Conservation (phyloP, 495 filamentous ascomycete genomes). For the Parathielavia appendiculata region DNA sequence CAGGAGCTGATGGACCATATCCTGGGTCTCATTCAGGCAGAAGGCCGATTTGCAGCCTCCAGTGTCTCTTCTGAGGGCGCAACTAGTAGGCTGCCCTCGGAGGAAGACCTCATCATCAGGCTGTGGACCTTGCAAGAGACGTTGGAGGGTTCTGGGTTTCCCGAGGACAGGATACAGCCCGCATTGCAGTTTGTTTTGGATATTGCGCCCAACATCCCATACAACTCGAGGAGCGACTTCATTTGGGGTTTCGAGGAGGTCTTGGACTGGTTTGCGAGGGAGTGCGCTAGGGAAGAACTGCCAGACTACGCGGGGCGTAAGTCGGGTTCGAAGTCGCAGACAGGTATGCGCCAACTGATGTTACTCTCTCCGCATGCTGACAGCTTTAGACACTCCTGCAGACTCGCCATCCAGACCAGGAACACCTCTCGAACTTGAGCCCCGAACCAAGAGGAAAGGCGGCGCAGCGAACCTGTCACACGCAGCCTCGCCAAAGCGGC, state of each 20-base stretch:
- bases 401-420: slow-evolving; percentile 48
- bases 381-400: slow-evolving; percentile 38
- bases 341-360: slow-evolving; percentile 22
- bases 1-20: slow-evolving; percentile 72
- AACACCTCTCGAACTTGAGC: slow-evolving; percentile 41
- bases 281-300: slow-evolving; percentile 62
- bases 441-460: slow-evolving; percentile 33
- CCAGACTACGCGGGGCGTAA: slow-evolving; percentile 58
- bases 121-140: slow-evolving; percentile 76
- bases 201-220: slow-evolving; percentile 48
- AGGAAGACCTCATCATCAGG: slow-evolving; percentile 69
- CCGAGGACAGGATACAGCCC: slow-evolving; percentile 54
- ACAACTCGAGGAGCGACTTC: slow-evolving; percentile 52
- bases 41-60: slow-evolving; percentile 46
- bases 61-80: slow-evolving; percentile 37
- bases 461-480: slow-evolving; percentile 23
- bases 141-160: slow-evolving; percentile 63
- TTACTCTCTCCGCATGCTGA: not conserved
- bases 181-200: slow-evolving; percentile 61
- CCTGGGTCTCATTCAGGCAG: slow-evolving; percentile 53
- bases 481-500: slow-evolving; percentile 30
- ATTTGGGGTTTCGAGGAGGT: slow-evolving; percentile 82
- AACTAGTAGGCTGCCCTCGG: slow-evolving; percentile 43
- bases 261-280: slow-evolving; percentile 79
- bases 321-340: slow-evolving; percentile 30